Conservation (phyloP, 2,329 filamentous ascomycete species). For the Laburnicola sp. region DNA sequence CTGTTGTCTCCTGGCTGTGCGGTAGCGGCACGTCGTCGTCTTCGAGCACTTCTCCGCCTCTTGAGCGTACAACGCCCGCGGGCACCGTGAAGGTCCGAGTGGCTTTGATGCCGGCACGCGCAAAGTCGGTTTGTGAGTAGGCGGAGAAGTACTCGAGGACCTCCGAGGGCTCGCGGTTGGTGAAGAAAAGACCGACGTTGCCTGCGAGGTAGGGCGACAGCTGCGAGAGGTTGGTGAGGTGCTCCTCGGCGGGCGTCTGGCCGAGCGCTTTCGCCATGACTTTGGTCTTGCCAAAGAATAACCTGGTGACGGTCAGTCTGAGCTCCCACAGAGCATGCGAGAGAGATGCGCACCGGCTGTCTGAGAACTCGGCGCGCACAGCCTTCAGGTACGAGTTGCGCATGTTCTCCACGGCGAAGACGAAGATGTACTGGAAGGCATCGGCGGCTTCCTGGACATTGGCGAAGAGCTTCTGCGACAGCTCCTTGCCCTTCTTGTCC, state of each 20-base stretch:
- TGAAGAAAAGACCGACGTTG: slow-evolving; percentile 88
- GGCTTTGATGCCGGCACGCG: slow-evolving; percentile 79
- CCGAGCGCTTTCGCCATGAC: slow-evolving; percentile 97
- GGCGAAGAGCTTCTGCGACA: slow-evolving; percentile 82
- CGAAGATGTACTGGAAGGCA: slow-evolving; percentile 86
- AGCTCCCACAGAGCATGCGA: not conserved
- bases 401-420: slow-evolving; percentile 96
- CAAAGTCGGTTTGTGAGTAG: slow-evolving; percentile 81
- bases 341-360: slow-evolving; percentile 70
- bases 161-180: slow-evolving; percentile 69
- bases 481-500: slow-evolving; percentile 90
- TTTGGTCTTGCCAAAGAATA: slow-evolving; percentile 99
- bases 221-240: slow-evolving; percentile 74
- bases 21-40: slow-evolving; percentile 85
- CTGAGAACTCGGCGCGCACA: slow-evolving; percentile 79
- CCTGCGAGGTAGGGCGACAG: slow-evolving; percentile 73
- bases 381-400: slow-evolving; percentile 95
- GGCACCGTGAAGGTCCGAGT: slow-evolving; percentile 79
- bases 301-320: slow-evolving; percentile 53
- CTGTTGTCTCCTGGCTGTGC: slow-evolving; percentile 85
- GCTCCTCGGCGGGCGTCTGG: slow-evolving; percentile 73
- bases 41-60: slow-evolving; percentile 74
- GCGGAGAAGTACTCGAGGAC: slow-evolving; percentile 73
- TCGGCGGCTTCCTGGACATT: slow-evolving; percentile 84
- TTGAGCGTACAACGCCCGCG: slow-evolving; percentile 76